Percentiles rank a stretch among this genome's conserved stretches.
Evolutionary conservation across 2,329 filamentous ascomycete genomes (phyloP).

Genomic region (Byssochlamys sp.): DNA sequence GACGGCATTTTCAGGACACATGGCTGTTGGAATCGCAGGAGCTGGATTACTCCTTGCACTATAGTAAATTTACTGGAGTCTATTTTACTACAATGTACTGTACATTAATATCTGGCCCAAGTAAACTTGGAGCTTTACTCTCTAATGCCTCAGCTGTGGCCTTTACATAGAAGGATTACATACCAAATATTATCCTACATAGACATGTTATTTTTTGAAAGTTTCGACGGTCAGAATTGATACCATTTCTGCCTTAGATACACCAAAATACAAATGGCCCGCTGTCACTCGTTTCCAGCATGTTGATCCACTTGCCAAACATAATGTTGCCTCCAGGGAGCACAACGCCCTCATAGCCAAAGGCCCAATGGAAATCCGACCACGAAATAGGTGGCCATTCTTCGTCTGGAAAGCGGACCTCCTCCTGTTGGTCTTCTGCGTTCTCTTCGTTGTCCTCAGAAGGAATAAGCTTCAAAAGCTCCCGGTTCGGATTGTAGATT

Average conservation of each 20-base stretch:
- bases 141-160: too few relatives aligned
- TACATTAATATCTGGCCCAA: too few relatives aligned
- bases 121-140: too few relatives aligned
- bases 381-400: slow-evolving; percentile 9
- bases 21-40: slow-evolving; percentile 15
- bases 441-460: slow-evolving; percentile 10
- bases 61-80: not conserved
- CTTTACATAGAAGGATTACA: too few relatives aligned
- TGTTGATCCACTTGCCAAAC: slow-evolving; percentile 39
- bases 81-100: not conserved
- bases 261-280: slow-evolving; percentile 28
- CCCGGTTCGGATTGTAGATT: slow-evolving; percentile 18
- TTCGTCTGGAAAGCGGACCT: slow-evolving; percentile 4
- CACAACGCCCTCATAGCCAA: slow-evolving; percentile 41
- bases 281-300: slow-evolving; percentile 11
- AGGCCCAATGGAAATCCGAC: slow-evolving; percentile 24
- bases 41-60: slow-evolving; percentile 11
- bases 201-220: too few relatives aligned
- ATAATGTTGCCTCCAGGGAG: slow-evolving; percentile 40
- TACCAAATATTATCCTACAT: too few relatives aligned
- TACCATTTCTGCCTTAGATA: too few relatives aligned
- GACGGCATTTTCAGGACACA: slow-evolving; percentile 8
- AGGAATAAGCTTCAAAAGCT: slow-evolving; percentile 9
- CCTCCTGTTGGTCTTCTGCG: not conserved
- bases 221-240: too few relatives aligned